Evolutionary conservation across 1,284 basidiomycete species (phyloP).

Genomic region (Melampsora larici-populina): DNA sequence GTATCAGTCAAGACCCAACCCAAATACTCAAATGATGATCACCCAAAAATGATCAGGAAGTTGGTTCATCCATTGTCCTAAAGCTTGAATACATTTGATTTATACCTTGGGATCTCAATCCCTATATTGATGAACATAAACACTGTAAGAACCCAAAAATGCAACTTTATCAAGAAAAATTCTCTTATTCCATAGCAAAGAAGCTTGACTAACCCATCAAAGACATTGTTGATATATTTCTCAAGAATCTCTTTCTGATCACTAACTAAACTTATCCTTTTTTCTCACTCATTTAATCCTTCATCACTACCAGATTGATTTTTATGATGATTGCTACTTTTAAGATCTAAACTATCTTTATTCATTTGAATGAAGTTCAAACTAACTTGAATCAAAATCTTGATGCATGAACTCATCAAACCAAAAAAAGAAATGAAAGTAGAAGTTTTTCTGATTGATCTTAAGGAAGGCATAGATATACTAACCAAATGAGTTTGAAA

Average conservation of each 20-base stretch:
- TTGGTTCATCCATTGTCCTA: conserved; percentile 85
- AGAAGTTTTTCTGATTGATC: no score
- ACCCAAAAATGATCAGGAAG: conserved; percentile 83
- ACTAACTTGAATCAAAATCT: no score
- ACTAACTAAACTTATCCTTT: conserved; percentile 70
- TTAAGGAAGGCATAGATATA: conserved; percentile 92
- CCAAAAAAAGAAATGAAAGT: no score
- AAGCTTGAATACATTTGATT: conserved; percentile 83
- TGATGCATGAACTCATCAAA: no score
- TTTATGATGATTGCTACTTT: conserved; percentile 3
- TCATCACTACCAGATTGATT: conserved; percentile 57
- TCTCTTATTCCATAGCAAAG: no score
- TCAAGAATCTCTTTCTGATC: no score
- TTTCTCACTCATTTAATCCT: conserved; percentile 68
- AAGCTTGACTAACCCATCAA: no score
- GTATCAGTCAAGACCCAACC: conserved; percentile 92
- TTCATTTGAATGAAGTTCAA: no score
- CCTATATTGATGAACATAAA: conserved; percentile 94
- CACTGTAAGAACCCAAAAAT: conserved; percentile 61
- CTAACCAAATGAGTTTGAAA: conserved; percentile 86
- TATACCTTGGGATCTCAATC: conserved; percentile 89
- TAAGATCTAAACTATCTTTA: no score
- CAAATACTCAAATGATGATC: conserved; percentile 83
- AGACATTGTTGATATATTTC: no score
- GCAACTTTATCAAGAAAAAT: no score